Evolutionary conservation across 495 filamentous ascomycete genomes (phyloP).

Genomic region (Penicillium bialowiezense): DNA sequence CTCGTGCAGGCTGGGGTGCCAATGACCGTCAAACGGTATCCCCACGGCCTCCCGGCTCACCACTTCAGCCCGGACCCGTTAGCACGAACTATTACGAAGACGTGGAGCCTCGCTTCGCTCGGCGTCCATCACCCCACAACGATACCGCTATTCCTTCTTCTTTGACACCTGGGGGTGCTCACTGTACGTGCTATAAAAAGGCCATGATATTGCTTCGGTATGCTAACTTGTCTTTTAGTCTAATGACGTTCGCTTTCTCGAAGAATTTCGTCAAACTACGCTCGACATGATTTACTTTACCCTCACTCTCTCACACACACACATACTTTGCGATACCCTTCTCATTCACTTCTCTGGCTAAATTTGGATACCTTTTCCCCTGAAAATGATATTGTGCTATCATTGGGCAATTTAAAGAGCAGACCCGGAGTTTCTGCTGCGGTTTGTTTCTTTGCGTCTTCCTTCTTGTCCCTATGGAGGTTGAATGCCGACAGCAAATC

Average conservation of each 20-base stretch:
- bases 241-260: constrained; percentile 9
- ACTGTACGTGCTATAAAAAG: constrained; percentile 26
- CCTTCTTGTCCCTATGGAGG: neutral
- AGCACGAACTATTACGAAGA: constrained; percentile 79
- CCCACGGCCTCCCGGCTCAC: constrained; percentile 10
- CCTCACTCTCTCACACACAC: too few species aligned
- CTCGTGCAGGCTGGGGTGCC: constrained; percentile 48
- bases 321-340: constrained; percentile 21
- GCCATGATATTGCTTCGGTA: neutral
- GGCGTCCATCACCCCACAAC: constrained; percentile 31
- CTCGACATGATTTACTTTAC: constrained; percentile 3
- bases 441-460: neutral
- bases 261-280: constrained; percentile 4
- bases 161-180: constrained; percentile 33
- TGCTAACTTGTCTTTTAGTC: constrained; percentile 11
- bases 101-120: constrained; percentile 82
- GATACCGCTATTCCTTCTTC: constrained; percentile 26
- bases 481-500: neutral
- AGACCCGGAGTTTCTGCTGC: constrained; percentile 13
- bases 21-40: constrained; percentile 19
- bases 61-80: constrained; percentile 3
- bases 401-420: constrained; percentile 13
- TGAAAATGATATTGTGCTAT: constrained; percentile 14
- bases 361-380: constrained; percentile 12
- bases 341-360: constrained; percentile 15